Evolutionary conservation across 2,329 filamentous ascomycete genomes (phyloP).

Genomic region (Colletotrichum nymphaeae): DNA sequence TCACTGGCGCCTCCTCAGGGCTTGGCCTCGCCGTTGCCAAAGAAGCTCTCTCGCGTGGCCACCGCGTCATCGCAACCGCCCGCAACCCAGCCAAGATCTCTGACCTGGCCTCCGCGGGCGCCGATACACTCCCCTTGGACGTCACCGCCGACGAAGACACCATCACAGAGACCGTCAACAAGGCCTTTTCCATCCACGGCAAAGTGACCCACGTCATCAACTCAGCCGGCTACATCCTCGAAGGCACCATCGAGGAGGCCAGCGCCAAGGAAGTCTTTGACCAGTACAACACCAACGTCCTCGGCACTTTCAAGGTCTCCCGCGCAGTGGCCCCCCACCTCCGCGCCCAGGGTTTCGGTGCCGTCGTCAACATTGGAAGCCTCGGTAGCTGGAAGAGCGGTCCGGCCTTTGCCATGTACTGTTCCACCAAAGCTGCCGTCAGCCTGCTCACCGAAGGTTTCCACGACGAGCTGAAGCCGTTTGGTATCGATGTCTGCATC

Average conservation of each 20-base stretch:
- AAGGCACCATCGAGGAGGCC: conserved; percentile 54
- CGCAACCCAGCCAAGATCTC: conserved; percentile 52
- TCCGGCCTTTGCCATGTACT: conserved; percentile 52
- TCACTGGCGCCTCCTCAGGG: conserved; percentile 63
- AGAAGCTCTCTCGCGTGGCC: conserved; percentile 56
- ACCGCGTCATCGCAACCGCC: conserved; percentile 63
- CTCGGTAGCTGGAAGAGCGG: conserved; percentile 56
- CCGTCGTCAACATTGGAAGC: conserved; percentile 59
- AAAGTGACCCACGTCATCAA: conserved; percentile 62
- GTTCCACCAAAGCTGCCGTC: conserved; percentile 58
- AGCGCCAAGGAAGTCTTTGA: conserved; percentile 49
- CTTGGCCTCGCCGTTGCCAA: conserved; percentile 59
- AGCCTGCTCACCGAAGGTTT: conserved; percentile 58
- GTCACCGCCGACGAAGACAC: conserved; percentile 52
- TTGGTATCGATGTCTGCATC: conserved; percentile 54
- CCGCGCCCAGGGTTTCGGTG: conserved; percentile 47
- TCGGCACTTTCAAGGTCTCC: conserved; percentile 61
- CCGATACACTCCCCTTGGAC: conserved; percentile 57
- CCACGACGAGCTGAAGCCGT: conserved; percentile 54
- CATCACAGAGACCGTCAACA: conserved; percentile 50
- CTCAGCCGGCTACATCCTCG: conserved; percentile 57
- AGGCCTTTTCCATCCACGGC: conserved; percentile 46
- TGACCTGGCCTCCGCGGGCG: conserved; percentile 55
- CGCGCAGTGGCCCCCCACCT: conserved; percentile 61
- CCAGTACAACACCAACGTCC: conserved; percentile 64